Conservation (phyloP, 225 moss, liverwort and hornwort genomes). For the Pseudoscleropodium purum region DNA sequence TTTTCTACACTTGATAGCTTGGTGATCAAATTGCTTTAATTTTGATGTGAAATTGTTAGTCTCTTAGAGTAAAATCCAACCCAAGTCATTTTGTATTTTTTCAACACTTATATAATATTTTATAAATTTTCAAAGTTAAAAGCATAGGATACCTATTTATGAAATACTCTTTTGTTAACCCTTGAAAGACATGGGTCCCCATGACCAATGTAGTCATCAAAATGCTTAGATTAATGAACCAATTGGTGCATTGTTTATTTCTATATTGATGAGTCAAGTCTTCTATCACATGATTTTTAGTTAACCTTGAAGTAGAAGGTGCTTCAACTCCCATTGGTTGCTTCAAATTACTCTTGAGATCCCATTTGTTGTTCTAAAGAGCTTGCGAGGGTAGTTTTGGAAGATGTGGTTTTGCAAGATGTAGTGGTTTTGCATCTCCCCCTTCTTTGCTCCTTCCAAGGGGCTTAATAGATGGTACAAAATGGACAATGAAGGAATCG, state of each 20-base stretch:
- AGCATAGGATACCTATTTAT: not conserved
- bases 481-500: accelerated
- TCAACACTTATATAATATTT: accelerated
- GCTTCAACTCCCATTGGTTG: not conserved
- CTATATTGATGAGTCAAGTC: too few relatives aligned
- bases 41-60: not conserved
- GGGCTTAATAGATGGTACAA: not conserved
- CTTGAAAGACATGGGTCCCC: too few relatives aligned
- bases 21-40: not conserved
- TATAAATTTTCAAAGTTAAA: not conserved
- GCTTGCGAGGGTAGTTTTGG: not conserved
- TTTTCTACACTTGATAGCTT: accelerated
- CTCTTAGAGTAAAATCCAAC: too few relatives aligned
- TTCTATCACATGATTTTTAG: too few relatives aligned
- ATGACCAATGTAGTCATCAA: too few relatives aligned
- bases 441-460: not conserved
- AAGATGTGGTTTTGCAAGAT: too few relatives aligned
- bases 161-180: not conserved
- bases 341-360: too few relatives aligned
- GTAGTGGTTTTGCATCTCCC: not conserved
- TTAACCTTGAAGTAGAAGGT: not conserved
- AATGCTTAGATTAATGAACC: too few relatives aligned
- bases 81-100: not conserved
- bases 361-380: not conserved
- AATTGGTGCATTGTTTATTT: too few relatives aligned